These are phyloP conservation scores for Penicillium glabrum DNA, from an alignment of 2,329 filamentous ascomycete species.

Conservation along the genomic window DNA sequence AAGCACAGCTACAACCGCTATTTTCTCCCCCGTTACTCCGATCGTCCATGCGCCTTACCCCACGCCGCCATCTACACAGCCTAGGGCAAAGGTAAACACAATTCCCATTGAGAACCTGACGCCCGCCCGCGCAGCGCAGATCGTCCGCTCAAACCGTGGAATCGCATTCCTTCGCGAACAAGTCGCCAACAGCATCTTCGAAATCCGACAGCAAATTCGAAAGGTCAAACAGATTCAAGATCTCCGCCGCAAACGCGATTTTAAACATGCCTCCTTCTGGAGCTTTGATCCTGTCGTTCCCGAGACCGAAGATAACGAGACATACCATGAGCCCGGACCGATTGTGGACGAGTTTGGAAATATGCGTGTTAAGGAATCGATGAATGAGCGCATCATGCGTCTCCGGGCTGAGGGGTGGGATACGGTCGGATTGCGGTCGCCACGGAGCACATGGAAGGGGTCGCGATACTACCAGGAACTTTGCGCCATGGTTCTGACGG, in stretches of 20 bases:
- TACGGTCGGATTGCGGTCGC: constrained; percentile 36
- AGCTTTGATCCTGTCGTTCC: constrained; percentile 32
- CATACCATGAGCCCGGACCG: not conserved
- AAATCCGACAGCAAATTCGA: constrained; percentile 27
- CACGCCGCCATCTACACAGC: not conserved
- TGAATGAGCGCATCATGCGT: constrained; percentile 33
- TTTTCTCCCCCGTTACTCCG: not conserved
- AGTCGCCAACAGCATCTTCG: constrained; percentile 26
- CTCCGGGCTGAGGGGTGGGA: constrained; percentile 38
- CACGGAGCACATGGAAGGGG: constrained; percentile 37
- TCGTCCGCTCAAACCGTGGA: constrained; percentile 24
- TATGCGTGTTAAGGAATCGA: constrained; percentile 30
- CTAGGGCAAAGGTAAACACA: not conserved
- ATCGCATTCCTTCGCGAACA: constrained; percentile 27
- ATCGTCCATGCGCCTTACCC: not conserved
- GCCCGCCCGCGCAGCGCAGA: constrained; percentile 7
- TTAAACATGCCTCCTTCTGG: constrained; percentile 39
- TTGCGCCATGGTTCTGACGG: constrained; percentile 37
- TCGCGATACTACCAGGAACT: constrained; percentile 37
- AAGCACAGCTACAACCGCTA: not conserved
- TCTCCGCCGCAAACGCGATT: constrained; percentile 24
- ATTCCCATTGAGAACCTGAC: not conserved
- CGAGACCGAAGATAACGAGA: constrained; percentile 10
- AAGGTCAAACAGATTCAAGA: constrained; percentile 26
- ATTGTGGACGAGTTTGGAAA: constrained; percentile 18